Percentiles rank a stretch among this genome's conserved stretches.
These are phyloP conservation scores for Yamadazyma buinensis DNA, from an alignment of 1,139 yeast genomes.

Conservation along the genomic window DNA sequence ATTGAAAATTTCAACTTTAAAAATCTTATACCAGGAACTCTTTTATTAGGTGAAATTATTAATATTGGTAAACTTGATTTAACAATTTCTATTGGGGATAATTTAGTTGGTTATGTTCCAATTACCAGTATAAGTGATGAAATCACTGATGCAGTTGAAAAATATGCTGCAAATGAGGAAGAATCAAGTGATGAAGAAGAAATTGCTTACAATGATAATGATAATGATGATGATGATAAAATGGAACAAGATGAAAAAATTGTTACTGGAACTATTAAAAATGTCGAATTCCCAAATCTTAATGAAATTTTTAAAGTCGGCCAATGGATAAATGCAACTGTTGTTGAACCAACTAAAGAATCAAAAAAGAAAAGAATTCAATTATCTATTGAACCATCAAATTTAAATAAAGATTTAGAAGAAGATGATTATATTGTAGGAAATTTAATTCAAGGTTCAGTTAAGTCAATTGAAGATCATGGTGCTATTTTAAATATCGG, in stretches of 20 bases:
- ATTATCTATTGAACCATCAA: constrained; percentile 70
- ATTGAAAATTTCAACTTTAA: constrained; percentile 63
- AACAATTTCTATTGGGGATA: constrained; percentile 75
- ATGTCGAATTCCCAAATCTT: constrained; percentile 51
- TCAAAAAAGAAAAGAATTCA: constrained; percentile 58
- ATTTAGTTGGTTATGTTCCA: constrained; percentile 75
- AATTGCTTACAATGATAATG: constrained; percentile 24
- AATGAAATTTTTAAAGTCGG: constrained; percentile 59
- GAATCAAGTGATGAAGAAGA: constrained; percentile 43
- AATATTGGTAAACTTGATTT: constrained; percentile 61
- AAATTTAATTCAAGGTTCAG: constrained; percentile 68
- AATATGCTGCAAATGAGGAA: constrained; percentile 39
- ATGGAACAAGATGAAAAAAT: constrained; percentile 19
- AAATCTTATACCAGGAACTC: constrained; percentile 64
- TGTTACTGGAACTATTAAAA: constrained; percentile 22
- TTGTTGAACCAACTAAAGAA: constrained; percentile 46
- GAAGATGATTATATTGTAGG: constrained; percentile 65
- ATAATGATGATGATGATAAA: constrained; percentile 13
- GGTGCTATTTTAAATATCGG: constrained; percentile 81
- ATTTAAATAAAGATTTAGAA: constrained; percentile 59
- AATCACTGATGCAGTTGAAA: constrained; percentile 54
- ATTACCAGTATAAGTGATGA: constrained; percentile 71
- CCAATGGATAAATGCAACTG: constrained; percentile 82
- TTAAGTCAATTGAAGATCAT: constrained; percentile 83
- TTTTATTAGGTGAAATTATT: constrained; percentile 72